Base-by-base conservation (phyloP, 2,329 filamentous ascomycete genomes). In the Emergomyces orientalis region DNA sequence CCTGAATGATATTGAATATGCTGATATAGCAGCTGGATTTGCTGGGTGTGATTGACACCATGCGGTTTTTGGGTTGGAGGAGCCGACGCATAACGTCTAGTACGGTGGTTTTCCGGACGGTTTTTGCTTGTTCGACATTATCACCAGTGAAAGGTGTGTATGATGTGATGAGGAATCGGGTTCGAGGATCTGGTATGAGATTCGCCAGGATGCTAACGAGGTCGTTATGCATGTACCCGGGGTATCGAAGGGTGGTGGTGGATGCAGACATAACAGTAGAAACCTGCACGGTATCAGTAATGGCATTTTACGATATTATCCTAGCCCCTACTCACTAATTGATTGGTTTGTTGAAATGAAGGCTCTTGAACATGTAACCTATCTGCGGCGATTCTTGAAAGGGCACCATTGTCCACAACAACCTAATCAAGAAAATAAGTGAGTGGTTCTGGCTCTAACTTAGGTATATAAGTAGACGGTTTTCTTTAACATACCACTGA, bases 21-120 rank as follows among this genome's bases (percentile, higher is more conserved):
- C 91, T 96, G 72, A 99, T 97, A 80, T 99, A 99, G 80, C 94
- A 99, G 78, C 91, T 97, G 80, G 91, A 95, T 80, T 97, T 97
- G 71, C 89, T 90, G 1, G 93, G 92, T 63, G 91, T 88, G 27
- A 94, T 96, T 30, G 92, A 96, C 55, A 99, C 94, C 94, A 99
- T 99, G 74, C 95, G 88, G 77, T 99, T 99, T 82, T 99, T 99
- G 47, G 94, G 94, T 77, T 99, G 95, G 63, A 99, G 81, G 30
- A 99, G 81, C 64, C 94, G 85, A 63, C 94, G 86, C 94, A 99
- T 99, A 66, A 99, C 95, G 74, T 99, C 94, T 49, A 99, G 79
- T 9, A 99, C 94, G 0, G 94, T 99, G 2, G 95, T 99, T 79
- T 97, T 99, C 65, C 95, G 90, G 41, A 99, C 91, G 1, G 93